phyloP scores from a whole-genome alignment of 805 yeast genomes.

The Schizosaccharomyces cryophilus region DNA sequence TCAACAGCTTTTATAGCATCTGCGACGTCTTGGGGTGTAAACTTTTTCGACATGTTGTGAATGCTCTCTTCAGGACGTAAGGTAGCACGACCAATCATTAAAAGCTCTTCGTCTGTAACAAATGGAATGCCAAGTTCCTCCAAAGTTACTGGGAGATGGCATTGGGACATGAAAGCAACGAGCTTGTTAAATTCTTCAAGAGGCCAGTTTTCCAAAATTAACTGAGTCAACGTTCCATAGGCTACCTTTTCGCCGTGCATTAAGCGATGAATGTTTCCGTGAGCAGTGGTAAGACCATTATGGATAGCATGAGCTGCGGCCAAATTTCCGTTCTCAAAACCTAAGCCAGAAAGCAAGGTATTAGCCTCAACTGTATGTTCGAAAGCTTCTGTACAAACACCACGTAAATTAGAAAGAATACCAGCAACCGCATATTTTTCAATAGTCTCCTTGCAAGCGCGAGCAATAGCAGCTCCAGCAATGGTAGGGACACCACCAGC shows the following conservation, averaged over 20 bases:
- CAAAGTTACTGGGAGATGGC: slow-evolving; percentile 2
- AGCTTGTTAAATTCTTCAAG: neutral
- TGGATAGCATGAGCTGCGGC: slow-evolving; percentile 2
- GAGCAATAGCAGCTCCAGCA: neutral
- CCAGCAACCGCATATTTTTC: neutral
- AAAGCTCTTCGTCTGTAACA: slow-evolving; percentile 1
- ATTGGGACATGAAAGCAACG: neutral
- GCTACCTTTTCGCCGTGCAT: slow-evolving; percentile 3
- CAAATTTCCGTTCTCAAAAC: neutral
- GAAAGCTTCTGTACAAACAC: neutral
- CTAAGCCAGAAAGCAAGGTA: neutral
- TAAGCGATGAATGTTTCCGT: neutral
- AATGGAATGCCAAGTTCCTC: neutral
- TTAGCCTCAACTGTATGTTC: neutral
- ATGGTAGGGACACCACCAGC: neutral
- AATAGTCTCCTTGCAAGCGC: neutral
- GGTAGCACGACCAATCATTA: neutral
- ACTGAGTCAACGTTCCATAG: neutral
- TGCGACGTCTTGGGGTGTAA: neutral
- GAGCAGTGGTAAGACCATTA: neutral
- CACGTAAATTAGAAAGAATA: neutral
- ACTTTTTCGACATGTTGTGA: slow-evolving; percentile 3
- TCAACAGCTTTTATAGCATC: slow-evolving; percentile 1
- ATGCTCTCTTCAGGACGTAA: neutral
- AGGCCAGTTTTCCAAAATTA: neutral